Evolutionary conservation across 2,329 filamentous ascomycete genomes (phyloP).

Genomic region (Dichotomopilus funicola): DNA sequence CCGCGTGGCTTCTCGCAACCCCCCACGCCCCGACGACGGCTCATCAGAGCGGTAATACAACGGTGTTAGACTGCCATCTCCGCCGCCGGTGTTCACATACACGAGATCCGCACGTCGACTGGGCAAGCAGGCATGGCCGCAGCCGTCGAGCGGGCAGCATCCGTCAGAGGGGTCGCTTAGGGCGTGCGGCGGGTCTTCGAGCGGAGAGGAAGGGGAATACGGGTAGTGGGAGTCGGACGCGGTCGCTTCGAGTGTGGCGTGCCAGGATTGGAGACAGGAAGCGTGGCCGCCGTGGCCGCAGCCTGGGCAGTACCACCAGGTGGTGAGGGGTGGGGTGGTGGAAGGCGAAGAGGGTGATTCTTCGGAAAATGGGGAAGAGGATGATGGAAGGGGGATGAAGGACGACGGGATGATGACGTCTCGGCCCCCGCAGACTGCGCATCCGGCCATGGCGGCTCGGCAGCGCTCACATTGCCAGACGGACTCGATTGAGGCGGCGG

Average conservation of each 20-base stretch:
- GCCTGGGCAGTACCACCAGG: constrained; percentile 59
- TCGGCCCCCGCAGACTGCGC: constrained; percentile 52
- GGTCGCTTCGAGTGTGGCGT: constrained; percentile 32
- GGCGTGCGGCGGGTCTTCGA: constrained; percentile 24
- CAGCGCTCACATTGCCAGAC: constrained; percentile 57
- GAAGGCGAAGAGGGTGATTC: not conserved
- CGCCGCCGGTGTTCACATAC: constrained; percentile 37
- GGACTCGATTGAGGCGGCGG: constrained; percentile 33
- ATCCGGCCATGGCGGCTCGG: constrained; percentile 45
- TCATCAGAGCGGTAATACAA: too few species aligned
- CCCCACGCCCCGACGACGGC: constrained; percentile 21
- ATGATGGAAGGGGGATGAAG: constrained; percentile 23
- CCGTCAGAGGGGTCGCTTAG: constrained; percentile 41
- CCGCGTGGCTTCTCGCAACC: constrained; percentile 35
- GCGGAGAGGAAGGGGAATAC: not conserved
- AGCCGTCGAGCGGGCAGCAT: constrained; percentile 59
- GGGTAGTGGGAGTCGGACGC: not conserved
- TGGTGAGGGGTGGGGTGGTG: constrained; percentile 30
- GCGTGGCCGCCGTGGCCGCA: constrained; percentile 59
- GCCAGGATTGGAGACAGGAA: constrained; percentile 54
- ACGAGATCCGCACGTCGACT: constrained; percentile 47
- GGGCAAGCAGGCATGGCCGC: constrained; percentile 56
- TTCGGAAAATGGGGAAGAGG: not conserved
- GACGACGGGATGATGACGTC: constrained; percentile 36
- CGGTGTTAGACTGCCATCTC: constrained; percentile 40